A percentile compares a stretch with the other conserved stretches of the same genome.
These are phyloP conservation scores for Coccomyxa subellipsoidea DNA, from an alignment of 163 green algal species.

Conservation along the genomic window DNA sequence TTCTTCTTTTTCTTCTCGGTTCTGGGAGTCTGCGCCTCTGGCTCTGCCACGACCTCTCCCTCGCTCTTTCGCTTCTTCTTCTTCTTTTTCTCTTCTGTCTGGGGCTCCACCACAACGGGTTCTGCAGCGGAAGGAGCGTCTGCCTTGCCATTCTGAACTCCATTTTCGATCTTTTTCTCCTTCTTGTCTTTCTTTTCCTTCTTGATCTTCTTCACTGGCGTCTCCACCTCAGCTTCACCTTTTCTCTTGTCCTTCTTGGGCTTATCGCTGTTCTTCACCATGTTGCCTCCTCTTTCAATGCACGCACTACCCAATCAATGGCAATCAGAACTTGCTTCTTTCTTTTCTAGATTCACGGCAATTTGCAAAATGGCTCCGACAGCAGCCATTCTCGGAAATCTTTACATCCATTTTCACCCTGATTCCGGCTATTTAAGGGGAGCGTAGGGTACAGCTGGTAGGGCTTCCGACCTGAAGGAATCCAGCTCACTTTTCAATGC, in stretches of 20 bases:
- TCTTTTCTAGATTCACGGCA: background rate
- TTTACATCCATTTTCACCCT: background rate
- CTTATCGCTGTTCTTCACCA: conserved; percentile 7
- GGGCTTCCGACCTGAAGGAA: background rate
- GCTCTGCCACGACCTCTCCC: background rate
- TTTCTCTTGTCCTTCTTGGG: background rate
- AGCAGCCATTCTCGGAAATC: background rate
- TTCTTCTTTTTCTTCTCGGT: conserved; percentile 6
- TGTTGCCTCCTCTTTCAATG: too few species aligned
- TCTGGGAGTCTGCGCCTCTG: background rate
- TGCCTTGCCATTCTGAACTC: background rate
- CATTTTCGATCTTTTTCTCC: background rate
- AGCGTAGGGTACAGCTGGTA: background rate
- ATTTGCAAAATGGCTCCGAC: background rate
- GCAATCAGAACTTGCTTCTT: too few species aligned
- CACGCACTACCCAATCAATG: too few species aligned
- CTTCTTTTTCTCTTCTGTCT: conserved; percentile 86
- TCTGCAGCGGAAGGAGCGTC: background rate
- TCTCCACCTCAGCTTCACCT: background rate
- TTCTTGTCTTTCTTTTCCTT: conserved; percentile 24
- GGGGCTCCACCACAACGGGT: conserved; percentile 71
- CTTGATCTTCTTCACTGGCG: conserved; percentile 44
- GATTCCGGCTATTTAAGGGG: background rate
- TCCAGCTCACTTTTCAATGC: background rate
- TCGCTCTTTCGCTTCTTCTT: conserved; percentile 92